phyloP scores from a whole-genome alignment of 139 green algal genomes.

The Closterium sp. region DNA sequence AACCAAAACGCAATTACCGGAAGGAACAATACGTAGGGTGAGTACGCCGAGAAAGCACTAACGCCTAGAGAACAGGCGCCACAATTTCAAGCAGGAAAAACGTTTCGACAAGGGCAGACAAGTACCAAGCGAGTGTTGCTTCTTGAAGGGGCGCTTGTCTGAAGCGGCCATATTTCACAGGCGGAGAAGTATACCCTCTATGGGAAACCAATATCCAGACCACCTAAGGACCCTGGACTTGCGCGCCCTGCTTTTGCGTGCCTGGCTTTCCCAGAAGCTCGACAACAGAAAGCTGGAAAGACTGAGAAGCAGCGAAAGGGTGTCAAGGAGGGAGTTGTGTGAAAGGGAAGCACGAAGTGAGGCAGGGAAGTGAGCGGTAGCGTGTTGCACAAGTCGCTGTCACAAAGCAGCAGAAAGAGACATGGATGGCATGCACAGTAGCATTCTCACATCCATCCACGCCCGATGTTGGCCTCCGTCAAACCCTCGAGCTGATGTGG shows the following conservation, averaged over 20 bases:
- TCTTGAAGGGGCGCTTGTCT: neutral
- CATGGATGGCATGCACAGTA: neutral
- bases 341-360: neutral
- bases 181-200: constrained; percentile 2
- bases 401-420: neutral
- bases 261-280: neutral
- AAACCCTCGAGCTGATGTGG: neutral
- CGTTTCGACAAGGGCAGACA: neutral
- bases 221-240: neutral
- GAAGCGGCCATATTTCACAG: neutral
- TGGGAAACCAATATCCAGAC: neutral
- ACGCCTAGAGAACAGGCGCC: neutral
- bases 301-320: neutral
- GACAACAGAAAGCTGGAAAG: neutral
- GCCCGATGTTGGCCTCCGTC: neutral
- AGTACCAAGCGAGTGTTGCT: neutral
- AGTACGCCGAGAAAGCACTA: neutral
- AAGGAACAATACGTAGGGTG: neutral
- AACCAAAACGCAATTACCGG: neutral
- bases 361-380: neutral
- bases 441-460: neutral
- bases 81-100: neutral
- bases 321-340: neutral
- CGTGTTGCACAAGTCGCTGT: neutral
- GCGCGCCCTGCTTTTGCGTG: neutral